A percentile compares a stretch with the other conserved stretches of the same genome.
These are phyloP conservation scores for Xylaria arbuscula DNA, from an alignment of 2,329 filamentous ascomycete genomes.

Conservation along the genomic window DNA sequence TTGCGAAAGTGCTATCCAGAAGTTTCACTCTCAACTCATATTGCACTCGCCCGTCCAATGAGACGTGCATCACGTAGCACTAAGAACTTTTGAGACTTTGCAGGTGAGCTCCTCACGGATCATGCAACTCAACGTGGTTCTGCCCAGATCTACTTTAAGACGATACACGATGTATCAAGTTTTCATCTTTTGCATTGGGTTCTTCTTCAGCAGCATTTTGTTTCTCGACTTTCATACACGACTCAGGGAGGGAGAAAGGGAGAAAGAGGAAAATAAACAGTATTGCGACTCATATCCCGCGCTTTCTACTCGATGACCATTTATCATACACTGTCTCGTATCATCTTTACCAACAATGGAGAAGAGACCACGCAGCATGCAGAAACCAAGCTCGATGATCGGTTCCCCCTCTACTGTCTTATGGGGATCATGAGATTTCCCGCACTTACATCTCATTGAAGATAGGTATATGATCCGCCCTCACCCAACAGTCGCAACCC, in stretches of 20 bases:
- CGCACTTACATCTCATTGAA: too few species aligned
- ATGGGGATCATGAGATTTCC: too few species aligned
- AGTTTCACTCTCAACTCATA: conserved; percentile 7
- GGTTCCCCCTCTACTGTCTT: neutral
- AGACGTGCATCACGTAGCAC: neutral
- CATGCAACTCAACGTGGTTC: neutral
- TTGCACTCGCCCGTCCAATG: neutral
- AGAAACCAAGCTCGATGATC: neutral
- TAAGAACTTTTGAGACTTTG: neutral
- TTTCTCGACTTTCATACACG: neutral
- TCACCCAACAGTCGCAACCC: too few species aligned
- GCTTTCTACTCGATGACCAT: neutral
- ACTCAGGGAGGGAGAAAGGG: neutral
- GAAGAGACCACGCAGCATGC: neutral
- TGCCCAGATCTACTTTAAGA: neutral
- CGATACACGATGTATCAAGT: too few species aligned
- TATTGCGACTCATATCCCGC: neutral
- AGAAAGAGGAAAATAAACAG: neutral
- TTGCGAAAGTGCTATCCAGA: neutral
- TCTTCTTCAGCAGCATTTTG: too few species aligned
- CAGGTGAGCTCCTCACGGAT: neutral
- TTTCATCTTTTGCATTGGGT: too few species aligned
- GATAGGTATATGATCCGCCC: too few species aligned
- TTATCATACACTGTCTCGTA: neutral
- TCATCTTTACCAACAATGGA: neutral